These are phyloP conservation scores for Coniella vitis DNA, from an alignment of 2,329 filamentous ascomycete species.

Conservation along the genomic window DNA sequence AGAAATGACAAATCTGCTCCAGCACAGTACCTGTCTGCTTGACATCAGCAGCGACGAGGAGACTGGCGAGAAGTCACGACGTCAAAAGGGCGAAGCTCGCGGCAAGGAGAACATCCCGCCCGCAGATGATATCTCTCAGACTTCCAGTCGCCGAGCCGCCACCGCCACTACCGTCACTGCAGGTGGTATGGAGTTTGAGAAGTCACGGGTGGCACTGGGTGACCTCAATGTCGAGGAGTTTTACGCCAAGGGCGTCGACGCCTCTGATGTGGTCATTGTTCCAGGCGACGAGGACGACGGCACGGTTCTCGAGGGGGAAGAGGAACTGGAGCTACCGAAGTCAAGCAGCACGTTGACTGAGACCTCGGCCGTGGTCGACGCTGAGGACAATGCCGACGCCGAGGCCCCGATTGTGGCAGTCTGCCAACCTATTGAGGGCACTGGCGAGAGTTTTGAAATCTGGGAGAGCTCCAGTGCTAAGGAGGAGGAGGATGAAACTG, in stretches of 20 bases:
- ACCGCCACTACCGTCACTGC: slow-evolving; percentile 25
- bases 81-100: slow-evolving; percentile 50
- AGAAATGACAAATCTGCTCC: slow-evolving; percentile 85
- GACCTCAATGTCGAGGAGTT: slow-evolving; percentile 63
- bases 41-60: slow-evolving; percentile 90
- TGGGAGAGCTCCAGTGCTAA: slow-evolving; percentile 65
- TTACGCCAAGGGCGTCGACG: slow-evolving; percentile 60
- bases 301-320: slow-evolving; percentile 17
- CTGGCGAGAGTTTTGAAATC: slow-evolving; percentile 56
- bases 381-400: slow-evolving; percentile 21
- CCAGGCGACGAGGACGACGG: slow-evolving; percentile 51
- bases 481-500: slow-evolving; percentile 40
- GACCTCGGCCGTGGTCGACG: slow-evolving; percentile 21
- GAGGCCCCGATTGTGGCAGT: slow-evolving; percentile 31
- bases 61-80: slow-evolving; percentile 45
- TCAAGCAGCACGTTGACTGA: slow-evolving; percentile 4
- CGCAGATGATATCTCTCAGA: slow-evolving; percentile 55
- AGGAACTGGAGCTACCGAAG: slow-evolving; percentile 3
- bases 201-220: slow-evolving; percentile 57
- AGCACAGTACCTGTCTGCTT: slow-evolving; percentile 79
- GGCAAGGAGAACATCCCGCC: slow-evolving; percentile 96
- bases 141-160: slow-evolving; percentile 30
- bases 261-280: slow-evolving; percentile 53
- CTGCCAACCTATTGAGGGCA: slow-evolving; percentile 50
- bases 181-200: slow-evolving; percentile 50